Base-by-base conservation (phyloP, 768 basidiomycete genomes). In the Gloeopeniophorella convolvens region DNA sequence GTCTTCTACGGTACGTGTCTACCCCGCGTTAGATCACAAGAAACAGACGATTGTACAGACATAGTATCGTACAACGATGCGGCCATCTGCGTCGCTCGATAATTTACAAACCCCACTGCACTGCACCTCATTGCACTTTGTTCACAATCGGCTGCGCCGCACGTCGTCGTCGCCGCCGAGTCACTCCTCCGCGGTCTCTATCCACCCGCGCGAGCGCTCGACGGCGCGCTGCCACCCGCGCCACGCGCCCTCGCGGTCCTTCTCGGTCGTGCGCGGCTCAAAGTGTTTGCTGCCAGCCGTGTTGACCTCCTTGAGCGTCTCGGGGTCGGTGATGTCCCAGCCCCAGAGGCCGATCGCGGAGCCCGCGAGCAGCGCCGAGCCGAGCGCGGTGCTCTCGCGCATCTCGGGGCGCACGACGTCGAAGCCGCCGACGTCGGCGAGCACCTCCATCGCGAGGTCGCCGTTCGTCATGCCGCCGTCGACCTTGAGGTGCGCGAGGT, bases 381-480 rank as follows among this genome's bases (percentile, higher is more conserved):
- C 96, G 42, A 99, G 75, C 2, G 96, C 96, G 13, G 96, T 99
- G 2, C 63, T 89, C 90, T 99, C 96, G 65, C 95, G 73, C 96
- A 99, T 99, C 63, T 90, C 84, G 10, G 95, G 96, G 47, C 96
- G 76, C 51, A 94, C 72, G 55, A 99, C 89, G 24, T 80, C 82
- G 68, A 96, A 94, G 12, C 94, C 95, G 26, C 93, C 91, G 35
- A 95, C 72, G 64, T 96, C 86, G 3, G 89, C 89, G 52, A 94
- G 75, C 40, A 94, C 71, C 60, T 78, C 73, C 92, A 95, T 90
- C 49, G 84, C 88, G 24, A 88, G 66, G 62, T 95, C 90, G 28
- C 89, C 89, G 57, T 94, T 95, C 10, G 93, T 96, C 87, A 96
- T 94, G 13, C 93, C 92, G n/a, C 96, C 96, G 65, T 98, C 96